Base-by-base conservation (phyloP, 768 basidiomycete species). In the Grammothele lineata region DNA sequence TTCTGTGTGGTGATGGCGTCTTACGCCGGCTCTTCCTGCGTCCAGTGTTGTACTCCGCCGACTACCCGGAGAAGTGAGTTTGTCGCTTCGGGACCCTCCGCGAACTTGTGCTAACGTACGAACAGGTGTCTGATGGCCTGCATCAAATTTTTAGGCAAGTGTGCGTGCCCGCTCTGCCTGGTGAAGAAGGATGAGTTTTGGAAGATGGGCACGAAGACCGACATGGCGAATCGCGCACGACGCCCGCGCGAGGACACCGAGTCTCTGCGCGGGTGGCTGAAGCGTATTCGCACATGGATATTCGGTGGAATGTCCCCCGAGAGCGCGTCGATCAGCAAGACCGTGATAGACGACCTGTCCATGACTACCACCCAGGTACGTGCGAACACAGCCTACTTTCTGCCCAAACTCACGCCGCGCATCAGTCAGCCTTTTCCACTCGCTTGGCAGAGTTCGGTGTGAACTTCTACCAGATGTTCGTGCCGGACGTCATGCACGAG, bases 31-130 rank as follows among this genome's bases (percentile, higher is more conserved):
- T 64, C 14, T 64, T 47, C 49, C 56, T 53, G 3, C 48, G 57
- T 1, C 19, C 66, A 19, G 56, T 63, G 26, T 53, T 54, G 1
- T 62, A 64, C 38, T 54, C 57, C 2, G 64, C 62, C 0, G 60
- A 66, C 42, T 66, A 66, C 46, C 64, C 66, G 0, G 63, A 68
- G 26, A 65, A 64, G 69, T 67, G 45, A 17, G 57, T 48, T 11
- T n/a, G n/a, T n/a, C n/a, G n/a, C n/a, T n/a, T n/a, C n/a, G n/a
- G n/a, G n/a, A n/a, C n/a, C n/a, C n/a, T n/a, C n/a, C 37, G 14
- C 32, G 9, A 7, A 7, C 5, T n/a, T 17, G 33, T n/a, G n/a
- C n/a, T n/a, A n/a, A n/a, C n/a, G n/a, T n/a, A n/a, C n/a, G n/a
- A 21, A 23, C 19, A 47, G 30, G 10, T 40, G 32, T 25, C 32